Conservation (phyloP, 1,284 basidiomycete species). For the Microbotryum saponariae region DNA sequence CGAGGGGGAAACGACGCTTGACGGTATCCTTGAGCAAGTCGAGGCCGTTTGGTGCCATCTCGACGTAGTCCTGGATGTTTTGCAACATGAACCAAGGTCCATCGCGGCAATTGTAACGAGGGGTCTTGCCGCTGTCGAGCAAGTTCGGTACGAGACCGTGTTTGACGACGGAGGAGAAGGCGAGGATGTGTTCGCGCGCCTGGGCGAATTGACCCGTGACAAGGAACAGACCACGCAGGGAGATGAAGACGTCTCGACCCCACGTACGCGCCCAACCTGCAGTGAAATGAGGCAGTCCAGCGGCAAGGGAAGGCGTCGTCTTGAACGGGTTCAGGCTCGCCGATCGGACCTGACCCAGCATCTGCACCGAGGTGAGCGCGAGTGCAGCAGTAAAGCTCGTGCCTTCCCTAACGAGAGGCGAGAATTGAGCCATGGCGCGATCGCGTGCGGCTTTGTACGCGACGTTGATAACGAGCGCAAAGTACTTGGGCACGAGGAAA, state of each 20-base stretch:
- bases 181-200: slow-evolving; percentile 77
- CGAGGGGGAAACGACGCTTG: slow-evolving; percentile 82
- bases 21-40: slow-evolving; percentile 71
- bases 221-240: slow-evolving; percentile 79
- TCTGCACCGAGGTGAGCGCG: slow-evolving; percentile 77
- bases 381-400: slow-evolving; percentile 83
- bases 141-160: slow-evolving; percentile 74
- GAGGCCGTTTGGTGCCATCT: slow-evolving; percentile 74
- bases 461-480: slow-evolving; percentile 76
- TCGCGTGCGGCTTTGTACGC: slow-evolving; percentile 82
- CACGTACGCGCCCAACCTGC: slow-evolving; percentile 87
- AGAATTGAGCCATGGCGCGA: slow-evolving; percentile 72
- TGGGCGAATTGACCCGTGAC: slow-evolving; percentile 81
- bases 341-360: slow-evolving; percentile 80
- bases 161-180: slow-evolving; percentile 43
- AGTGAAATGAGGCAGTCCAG: slow-evolving; percentile 88
- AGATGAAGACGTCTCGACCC: slow-evolving; percentile 88
- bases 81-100: slow-evolving; percentile 98
- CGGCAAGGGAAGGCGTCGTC: slow-evolving; percentile 71
- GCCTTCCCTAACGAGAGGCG: slow-evolving; percentile 73
- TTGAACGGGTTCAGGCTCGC: slow-evolving; percentile 65
- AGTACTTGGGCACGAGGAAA: slow-evolving; percentile 87
- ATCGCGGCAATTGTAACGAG: slow-evolving; percentile 77
- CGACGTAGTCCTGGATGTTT: slow-evolving; percentile 90
- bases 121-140: slow-evolving; percentile 44